Base-by-base conservation (phyloP, 1,284 basidiomycete genomes). In the Naganishia albida region DNA sequence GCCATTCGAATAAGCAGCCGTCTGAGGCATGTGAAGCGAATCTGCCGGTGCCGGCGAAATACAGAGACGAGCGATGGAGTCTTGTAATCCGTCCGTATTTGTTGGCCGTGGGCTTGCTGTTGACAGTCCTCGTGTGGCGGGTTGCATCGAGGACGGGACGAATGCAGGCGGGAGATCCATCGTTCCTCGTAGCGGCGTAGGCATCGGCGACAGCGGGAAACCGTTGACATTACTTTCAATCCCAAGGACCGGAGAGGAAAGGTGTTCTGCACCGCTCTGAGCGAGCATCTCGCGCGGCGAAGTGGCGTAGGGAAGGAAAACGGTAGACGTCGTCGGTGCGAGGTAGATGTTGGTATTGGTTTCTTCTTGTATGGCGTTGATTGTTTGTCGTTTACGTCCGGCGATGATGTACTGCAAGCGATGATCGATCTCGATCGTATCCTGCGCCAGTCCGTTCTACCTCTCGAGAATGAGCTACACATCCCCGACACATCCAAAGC, bases 271-370 rank as follows among this genome's bases (percentile, higher is more conserved):
- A 16, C 53, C 53, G 7, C 39, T 23, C 25, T 20, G 25, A 1
- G 34, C 26, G 20, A 12, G 40, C n/a, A 23, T 13, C 28, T 20
- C 1, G 23, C 15, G 26, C 23, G 18, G 3, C 43, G 13, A 2
- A 8, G 20, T 12, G 23, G 25, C 18, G n/a, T 60, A 18, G 13
- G 30, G 28, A 46, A 25, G 23, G 20, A 60, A 60, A 8, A 46
- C 46, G 2, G 56, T 44, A 13, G 28, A 48, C n/a, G 56, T 49
- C 1, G 46, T 50, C 1, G 56, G 56, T n/a, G 56, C 30, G 70
- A 92, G 85, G 78, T 98, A 99, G 67, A 99, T 91, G 75, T 95
- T 99, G 65, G 95, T 97, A 0, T 88, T 93, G 0, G 95, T 98
- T 79, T 98, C 93, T 79, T 98, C 93, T 77, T 97, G 92, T 65